Evolutionary conservation across 352 stramenopile genomes (phyloP), one percentile per base, ranked within the genome.

Genomic region (Globisporangium ultimum): DNA sequence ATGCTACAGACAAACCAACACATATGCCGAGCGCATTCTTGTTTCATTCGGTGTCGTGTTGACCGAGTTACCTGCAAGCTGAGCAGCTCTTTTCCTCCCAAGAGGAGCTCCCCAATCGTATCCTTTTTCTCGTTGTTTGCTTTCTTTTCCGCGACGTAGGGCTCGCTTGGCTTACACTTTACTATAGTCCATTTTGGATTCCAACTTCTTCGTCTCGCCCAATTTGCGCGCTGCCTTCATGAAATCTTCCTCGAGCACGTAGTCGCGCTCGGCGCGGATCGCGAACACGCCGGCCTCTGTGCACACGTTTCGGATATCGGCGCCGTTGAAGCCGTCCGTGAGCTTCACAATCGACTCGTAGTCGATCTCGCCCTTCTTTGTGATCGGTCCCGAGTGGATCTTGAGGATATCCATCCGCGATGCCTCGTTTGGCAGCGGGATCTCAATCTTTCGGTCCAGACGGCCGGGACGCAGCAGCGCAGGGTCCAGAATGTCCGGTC

Each of bases 211-310:
- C 58, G 91, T 97, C 64, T 99, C 98, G 34, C 91, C 89, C 66
- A 99, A 90, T 86, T 99, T 99, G 57, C 98, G 89, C 50, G 96
- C 97, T 2, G 97, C 97, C 87, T 99, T 99, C 96, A 99, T 99
- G 72, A 99, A 99, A 74, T 99, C 98, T 69, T 99, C 97, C 71
- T 99, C 97, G 18, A 99, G 74, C 22, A 99, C 96, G 82, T 99
- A 99, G 68, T 99, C 97, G 47, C 98, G 87, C 72, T 99, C 97
- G 12, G 88, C 93, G 48, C 98, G 91, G 74, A 99, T 99, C 28
- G 98, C 98, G 84, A 99, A 99, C 60, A 99, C 79, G 52, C 89
- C 91, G 32, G 91, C 89, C 69, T 98, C 91, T 41, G 91, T 98
- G 82, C 96, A 99, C 68, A 99, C 96, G 72, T 99, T 99, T 41